A percentile compares a stretch with the other conserved stretches of the same genome.
These are phyloP conservation scores for Cyclotella atomus DNA, from an alignment of 108 stramenopile genomes.

Conservation along the genomic window DNA sequence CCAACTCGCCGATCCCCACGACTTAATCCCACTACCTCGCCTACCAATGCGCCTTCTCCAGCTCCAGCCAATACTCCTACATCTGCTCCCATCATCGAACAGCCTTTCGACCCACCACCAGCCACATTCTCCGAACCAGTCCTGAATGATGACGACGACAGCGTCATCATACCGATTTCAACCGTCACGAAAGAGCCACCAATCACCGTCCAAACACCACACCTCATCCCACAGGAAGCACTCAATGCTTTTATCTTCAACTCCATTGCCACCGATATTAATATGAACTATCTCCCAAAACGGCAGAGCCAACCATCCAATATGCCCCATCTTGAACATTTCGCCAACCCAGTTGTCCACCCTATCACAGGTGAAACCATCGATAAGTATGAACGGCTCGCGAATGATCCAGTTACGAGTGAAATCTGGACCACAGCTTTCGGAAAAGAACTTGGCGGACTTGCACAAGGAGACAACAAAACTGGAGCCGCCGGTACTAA, in stretches of 20 bases:
- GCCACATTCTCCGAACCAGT: no score
- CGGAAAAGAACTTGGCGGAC: not conserved
- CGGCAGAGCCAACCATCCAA: not conserved
- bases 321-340: not conserved
- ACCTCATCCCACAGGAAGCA: not conserved
- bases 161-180: no score
- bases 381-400: not conserved
- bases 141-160: no score
- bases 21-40: not conserved
- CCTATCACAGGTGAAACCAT: not conserved
- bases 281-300: not conserved
- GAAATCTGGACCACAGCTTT: constrained; percentile 3
- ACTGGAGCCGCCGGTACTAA: not conserved
- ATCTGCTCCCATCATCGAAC: no score
- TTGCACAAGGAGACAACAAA: constrained; percentile 8
- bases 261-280: not conserved
- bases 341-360: not conserved
- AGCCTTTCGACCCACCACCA: no score
- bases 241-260: not conserved
- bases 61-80: no score
- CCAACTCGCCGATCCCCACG: not conserved
- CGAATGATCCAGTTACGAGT: not conserved
- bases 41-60: not conserved
- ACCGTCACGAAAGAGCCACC: not conserved
- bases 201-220: not conserved